Percentiles rank a stretch among this genome's conserved stretches.
Conservation (phyloP, 2,329 filamentous ascomycete species). For the Helotiales sp. region DNA sequence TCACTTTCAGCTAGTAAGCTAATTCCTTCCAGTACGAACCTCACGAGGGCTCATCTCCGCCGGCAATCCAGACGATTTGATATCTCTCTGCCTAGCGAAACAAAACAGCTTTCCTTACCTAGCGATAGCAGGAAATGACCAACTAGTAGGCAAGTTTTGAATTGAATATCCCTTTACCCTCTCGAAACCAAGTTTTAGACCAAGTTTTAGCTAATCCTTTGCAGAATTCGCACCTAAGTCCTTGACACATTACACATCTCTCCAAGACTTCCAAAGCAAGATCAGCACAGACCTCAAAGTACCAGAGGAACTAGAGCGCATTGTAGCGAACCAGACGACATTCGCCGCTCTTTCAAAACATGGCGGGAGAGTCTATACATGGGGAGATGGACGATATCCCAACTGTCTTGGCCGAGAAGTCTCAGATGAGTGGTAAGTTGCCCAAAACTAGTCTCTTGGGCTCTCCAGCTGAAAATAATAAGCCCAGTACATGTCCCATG, state of each 20-base stretch:
- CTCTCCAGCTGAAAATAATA: neutral
- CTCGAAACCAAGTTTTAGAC: constrained; percentile 1
- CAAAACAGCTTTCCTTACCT: constrained; percentile 37
- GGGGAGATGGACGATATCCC: constrained; percentile 64
- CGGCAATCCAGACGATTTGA: constrained; percentile 39
- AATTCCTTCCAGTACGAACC: constrained; percentile 23
- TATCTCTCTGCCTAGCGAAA: constrained; percentile 31
- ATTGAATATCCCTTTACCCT: neutral
- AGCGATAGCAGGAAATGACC: constrained; percentile 46
- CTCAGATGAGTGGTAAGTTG: constrained; percentile 23
- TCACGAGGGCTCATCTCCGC: constrained; percentile 38
- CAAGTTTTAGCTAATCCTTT: neutral
- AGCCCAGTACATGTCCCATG: constrained; percentile 53
- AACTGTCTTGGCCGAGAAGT: constrained; percentile 60
- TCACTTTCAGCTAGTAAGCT: too few species aligned
- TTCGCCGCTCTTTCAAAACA: constrained; percentile 46
- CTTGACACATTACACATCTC: constrained; percentile 30
- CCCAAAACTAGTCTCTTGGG: neutral
- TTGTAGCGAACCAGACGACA: constrained; percentile 45
- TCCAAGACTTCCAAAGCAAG: constrained; percentile 8
- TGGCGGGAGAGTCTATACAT: constrained; percentile 47
- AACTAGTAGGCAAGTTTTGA: constrained; percentile 25
- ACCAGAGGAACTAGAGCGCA: constrained; percentile 21
- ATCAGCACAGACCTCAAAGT: constrained; percentile 1
- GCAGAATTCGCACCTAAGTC: constrained; percentile 7